Evolutionary conservation across 2,329 filamentous ascomycete species (phyloP), one percentile per base, ranked within the genome.

Genomic region (Cordyceps pruinosa): DNA sequence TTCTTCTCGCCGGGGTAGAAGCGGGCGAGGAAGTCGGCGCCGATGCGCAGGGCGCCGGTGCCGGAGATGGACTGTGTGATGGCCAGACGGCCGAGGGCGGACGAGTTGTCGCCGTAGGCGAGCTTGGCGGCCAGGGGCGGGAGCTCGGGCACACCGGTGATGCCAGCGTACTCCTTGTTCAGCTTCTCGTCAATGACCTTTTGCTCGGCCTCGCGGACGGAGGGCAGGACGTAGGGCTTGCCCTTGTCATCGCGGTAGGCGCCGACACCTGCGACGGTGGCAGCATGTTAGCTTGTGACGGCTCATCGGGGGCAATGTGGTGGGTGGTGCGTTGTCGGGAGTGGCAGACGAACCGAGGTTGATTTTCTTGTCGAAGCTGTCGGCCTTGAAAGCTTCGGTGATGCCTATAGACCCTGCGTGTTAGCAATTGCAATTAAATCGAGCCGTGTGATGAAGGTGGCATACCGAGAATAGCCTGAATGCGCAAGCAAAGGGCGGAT

Each of bases 381-480:
- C 94, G 75, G 92, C 92, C 83, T 97, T 99, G 88, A 94, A 99
- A 61, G 94, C 94, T 79, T 99, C 94, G 62, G 94, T 97, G 77
- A 99, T 91, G 73, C 89, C 88, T 87, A 64, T 23, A 50, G 26
- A 7, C 28, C 52, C 45, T 56, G 42, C 2, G 25, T 58, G 61
- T 69, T 67, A 70, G 66, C 42, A 35, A 57, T 53, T 45, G 47
- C 34, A 45, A 41, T 32, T 12, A 7, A 32, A 28, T 7, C 45
- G 25, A n/a, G n/a, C 5, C 13, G 21, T 8, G 3, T 25, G 12
- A 9, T 9, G 21, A 15, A n/a, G 28, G 25, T 3, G 5, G n/a
- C 80, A 66, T 81, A 88, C 86, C 88, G 59, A 91, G 81, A 77
- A 90, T 92, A 69, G 88, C 88, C 87, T 89, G 70, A 61, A 51